These are phyloP conservation scores for Neodidymelliopsis sp. DNA, from an alignment of 2,329 filamentous ascomycete genomes.

Conservation along the genomic window DNA sequence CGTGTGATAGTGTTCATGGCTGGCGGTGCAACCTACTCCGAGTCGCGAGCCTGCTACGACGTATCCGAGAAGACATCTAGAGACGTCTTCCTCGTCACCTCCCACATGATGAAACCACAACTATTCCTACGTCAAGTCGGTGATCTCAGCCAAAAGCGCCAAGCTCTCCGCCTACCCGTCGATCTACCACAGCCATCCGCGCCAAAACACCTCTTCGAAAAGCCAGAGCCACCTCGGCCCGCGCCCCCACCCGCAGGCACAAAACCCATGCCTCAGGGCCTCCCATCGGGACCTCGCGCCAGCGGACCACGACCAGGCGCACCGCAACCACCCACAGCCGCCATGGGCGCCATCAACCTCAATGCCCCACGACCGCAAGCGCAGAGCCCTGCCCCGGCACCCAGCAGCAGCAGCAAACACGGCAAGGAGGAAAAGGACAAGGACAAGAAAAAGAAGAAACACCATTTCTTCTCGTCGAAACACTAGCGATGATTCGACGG, in stretches of 20 bases:
- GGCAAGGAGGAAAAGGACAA: conserved; percentile 36
- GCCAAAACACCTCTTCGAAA: conserved; percentile 85
- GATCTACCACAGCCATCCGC: conserved; percentile 82
- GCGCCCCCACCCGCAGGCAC: conserved; percentile 58
- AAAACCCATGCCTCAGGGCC: conserved; percentile 39
- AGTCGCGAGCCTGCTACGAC: conserved; percentile 89
- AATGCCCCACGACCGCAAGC: conserved; percentile 32
- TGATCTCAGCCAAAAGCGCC: conserved; percentile 78
- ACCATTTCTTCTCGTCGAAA: conserved; percentile 60
- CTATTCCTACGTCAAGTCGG: conserved; percentile 84
- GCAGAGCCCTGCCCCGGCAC: conserved; percentile 22
- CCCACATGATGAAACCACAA: conserved; percentile 88
- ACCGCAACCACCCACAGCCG: conserved; percentile 45
- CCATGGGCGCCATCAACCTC: conserved; percentile 43
- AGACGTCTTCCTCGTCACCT: conserved; percentile 88
- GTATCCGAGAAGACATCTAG: conserved; percentile 73
- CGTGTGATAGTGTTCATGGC: conserved; percentile 94
- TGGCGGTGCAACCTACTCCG: conserved; percentile 92
- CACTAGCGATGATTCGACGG: conserved; percentile 25
- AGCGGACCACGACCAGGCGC: conserved; percentile 19
- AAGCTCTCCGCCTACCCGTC: conserved; percentile 79
- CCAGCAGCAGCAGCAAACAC: conserved; percentile 29
- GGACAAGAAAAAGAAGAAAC: conserved; percentile 63
- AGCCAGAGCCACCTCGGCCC: conserved; percentile 65
- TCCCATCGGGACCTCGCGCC: conserved; percentile 41